Percentiles rank a stretch among this genome's conserved stretches.
Conservation (phyloP, 2,329 filamentous ascomycete species). For the Westerdykella sp. region DNA sequence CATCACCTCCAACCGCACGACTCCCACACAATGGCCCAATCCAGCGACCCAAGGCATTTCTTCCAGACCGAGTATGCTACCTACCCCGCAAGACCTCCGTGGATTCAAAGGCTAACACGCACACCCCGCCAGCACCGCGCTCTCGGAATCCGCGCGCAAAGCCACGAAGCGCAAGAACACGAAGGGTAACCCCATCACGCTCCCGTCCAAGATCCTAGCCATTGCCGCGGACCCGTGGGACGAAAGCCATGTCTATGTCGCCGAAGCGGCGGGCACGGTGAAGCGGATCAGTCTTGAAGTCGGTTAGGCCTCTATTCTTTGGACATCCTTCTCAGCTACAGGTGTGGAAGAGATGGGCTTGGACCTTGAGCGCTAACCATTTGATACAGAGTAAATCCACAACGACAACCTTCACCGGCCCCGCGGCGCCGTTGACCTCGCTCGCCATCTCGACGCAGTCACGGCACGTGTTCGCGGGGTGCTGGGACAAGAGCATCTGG, state of each 20-base stretch:
- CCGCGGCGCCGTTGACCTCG: conserved; percentile 63
- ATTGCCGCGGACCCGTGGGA: conserved; percentile 61
- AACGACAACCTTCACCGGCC: conserved; percentile 58
- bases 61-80: conserved; percentile 79
- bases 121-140: conserved; percentile 41
- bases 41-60: conserved; percentile 68
- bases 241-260: conserved; percentile 62
- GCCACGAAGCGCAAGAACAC: conserved; percentile 72
- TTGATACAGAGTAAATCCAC: conserved; percentile 15
- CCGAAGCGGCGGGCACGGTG: conserved; percentile 79
- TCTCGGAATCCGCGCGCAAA: conserved; percentile 54
- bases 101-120: conserved; percentile 2
- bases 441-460: conserved; percentile 24
- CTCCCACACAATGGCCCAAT: conserved; percentile 23
- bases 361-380: too few species aligned
- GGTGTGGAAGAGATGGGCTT: conserved; percentile 21
- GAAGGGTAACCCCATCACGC: conserved; percentile 69
- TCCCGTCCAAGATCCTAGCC: conserved; percentile 82
- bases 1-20: neutral
- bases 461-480: conserved; percentile 70
- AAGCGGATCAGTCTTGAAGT: conserved; percentile 71
- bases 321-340: too few species aligned
- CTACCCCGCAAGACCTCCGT: conserved; percentile 6
- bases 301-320: conserved; percentile 44
- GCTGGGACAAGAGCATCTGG: conserved; percentile 92